Base-by-base conservation (phyloP, 768 basidiomycete species). In the Cyclocybe cylindracea region DNA sequence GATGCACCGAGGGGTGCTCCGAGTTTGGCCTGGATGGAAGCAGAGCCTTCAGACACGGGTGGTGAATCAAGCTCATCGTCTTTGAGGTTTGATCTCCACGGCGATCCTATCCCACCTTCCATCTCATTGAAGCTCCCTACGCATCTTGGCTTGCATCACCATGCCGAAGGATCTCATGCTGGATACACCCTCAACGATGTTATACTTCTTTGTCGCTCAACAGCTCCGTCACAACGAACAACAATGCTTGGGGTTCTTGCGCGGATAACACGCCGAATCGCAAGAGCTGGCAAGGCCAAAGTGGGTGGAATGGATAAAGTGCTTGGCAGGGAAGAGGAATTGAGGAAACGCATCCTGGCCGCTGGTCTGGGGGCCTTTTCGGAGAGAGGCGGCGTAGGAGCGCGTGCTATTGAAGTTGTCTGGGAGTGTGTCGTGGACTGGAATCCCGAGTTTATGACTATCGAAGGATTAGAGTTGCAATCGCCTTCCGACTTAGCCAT, bases 171-270 rank as follows among this genome's bases (percentile, higher is more conserved):
- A 1, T 70, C 75, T 32, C 83, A 78, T 50, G 94, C 94, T 0
- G 94, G 94, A 0, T 97, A 97, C 68, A 94, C 91, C 0, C 72
- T 96, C 1, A 86, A 91, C 39, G 94, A 96, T 53, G 76, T 96
- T 3, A 86, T 95, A 40, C 70, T 89, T 37, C 77, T 95, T 7
- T 83, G 85, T 3, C 74, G 91, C 36, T 94, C 91, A 0, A 92
- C 86, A 2, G 87, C 94, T 0, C 84, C 86, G 10, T 86, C 89
- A 5, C 94, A 98, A 63, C 78, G 94, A 33, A 83, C 87, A 4
- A 82, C 83, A 0, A 94, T 95, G 87, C 72, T 96, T 13, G 80
- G 83, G 5, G 75, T 95, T 2, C 69, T 96, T 1, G 77, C 78
- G 0, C 77, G 78, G 31, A 80, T 94, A 43, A 73, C 80, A 4